Evolutionary conservation across 129 eudicot genomes (phyloP).

Genomic region (Saposhnikovia divaricata): DNA sequence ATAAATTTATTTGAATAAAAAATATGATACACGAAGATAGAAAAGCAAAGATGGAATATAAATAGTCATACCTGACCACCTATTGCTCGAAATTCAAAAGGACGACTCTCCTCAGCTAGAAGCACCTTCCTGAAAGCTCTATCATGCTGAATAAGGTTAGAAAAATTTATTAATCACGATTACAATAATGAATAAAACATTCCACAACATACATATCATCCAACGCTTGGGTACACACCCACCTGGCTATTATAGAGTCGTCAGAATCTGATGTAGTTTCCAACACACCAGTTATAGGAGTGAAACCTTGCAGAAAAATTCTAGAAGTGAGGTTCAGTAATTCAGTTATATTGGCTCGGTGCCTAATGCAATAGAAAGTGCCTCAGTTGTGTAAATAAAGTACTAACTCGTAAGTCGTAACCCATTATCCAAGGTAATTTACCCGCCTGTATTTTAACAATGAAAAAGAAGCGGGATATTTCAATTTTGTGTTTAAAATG

Average conservation of each 20-base stretch:
- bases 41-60: not conserved
- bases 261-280: constrained; percentile 75
- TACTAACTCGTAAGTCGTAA: too few relatives aligned
- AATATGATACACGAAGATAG: not conserved
- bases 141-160: constrained; percentile 31
- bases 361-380: not conserved
- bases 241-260: constrained; percentile 71
- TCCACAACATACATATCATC: constrained; percentile 1
- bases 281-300: constrained; percentile 77
- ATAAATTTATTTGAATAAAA: not conserved
- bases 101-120: constrained; percentile 72
- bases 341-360: not conserved
- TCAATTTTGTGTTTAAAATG: too few relatives aligned
- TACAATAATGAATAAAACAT: not conserved
- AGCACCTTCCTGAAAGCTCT: constrained; percentile 57
- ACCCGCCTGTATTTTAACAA: too few relatives aligned
- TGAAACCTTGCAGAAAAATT: constrained; percentile 57
- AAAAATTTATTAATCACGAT: not conserved
- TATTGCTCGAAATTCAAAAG: constrained; percentile 90
- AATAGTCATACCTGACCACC: constrained; percentile 78
- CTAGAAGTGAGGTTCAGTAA: not conserved
- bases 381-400: too few relatives aligned
- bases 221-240: constrained; percentile 5
- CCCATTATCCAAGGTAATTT: too few relatives aligned
- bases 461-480: too few relatives aligned